Percentiles rank a stretch among this genome's conserved stretches.
phyloP scores from a whole-genome alignment of 768 basidiomycete genomes.

The Calocera viscosa region DNA sequence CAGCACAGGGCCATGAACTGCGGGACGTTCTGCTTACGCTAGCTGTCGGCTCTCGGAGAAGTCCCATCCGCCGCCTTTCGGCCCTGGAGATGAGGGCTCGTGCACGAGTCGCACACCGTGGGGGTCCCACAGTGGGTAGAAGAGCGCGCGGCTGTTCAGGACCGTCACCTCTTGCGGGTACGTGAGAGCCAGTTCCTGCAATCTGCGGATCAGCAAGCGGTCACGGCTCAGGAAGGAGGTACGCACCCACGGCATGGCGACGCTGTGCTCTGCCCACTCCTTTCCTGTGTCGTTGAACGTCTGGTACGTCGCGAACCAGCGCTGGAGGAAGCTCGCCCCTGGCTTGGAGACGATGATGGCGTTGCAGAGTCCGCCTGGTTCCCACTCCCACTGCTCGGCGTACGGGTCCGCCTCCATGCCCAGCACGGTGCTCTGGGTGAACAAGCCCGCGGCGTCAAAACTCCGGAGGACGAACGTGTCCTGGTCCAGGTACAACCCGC shows the following conservation, averaged over 20 bases:
- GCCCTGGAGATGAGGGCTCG: not conserved
- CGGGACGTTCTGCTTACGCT: not conserved
- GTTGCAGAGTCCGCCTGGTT: conserved; percentile 1
- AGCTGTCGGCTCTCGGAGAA: not conserved
- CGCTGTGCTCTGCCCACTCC: conserved; percentile 1
- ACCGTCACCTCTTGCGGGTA: not conserved
- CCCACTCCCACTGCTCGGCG: not conserved
- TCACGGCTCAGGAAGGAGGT: not conserved
- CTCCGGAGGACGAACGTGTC: not conserved
- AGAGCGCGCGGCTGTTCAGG: not conserved
- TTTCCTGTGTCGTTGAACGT: not conserved
- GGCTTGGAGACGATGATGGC: not conserved
- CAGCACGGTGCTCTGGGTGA: not conserved
- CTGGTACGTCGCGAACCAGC: not conserved
- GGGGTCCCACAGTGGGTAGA: not conserved
- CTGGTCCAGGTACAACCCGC: not conserved
- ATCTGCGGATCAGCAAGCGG: not conserved
- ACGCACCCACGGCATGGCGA: not conserved
- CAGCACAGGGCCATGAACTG: too few relatives aligned
- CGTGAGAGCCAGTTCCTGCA: not conserved
- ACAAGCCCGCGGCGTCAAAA: not conserved
- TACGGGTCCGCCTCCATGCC: not conserved
- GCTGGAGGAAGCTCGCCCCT: not conserved
- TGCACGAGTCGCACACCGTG: not conserved
- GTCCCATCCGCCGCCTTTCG: not conserved